These are phyloP conservation scores for Heterobasidion irregulare DNA, from an alignment of 1,284 basidiomycete genomes.

Conservation along the genomic window DNA sequence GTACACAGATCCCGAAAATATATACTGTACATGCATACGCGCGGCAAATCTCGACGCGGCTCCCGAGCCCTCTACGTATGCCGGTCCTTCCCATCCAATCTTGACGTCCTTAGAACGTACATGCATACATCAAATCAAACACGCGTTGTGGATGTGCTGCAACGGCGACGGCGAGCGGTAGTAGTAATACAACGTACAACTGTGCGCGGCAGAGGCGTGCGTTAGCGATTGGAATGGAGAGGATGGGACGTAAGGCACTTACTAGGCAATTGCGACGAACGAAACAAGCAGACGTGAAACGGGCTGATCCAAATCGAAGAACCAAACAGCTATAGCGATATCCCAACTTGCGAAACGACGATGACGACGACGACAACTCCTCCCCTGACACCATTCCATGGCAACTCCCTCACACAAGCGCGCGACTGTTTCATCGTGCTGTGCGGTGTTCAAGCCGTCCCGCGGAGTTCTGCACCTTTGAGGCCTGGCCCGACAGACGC, in stretches of 20 bases:
- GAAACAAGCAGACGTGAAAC: no score
- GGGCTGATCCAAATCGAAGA: no score
- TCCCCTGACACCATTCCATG: no score
- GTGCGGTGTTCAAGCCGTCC: neutral
- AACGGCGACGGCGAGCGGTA: neutral
- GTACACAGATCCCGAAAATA: no score
- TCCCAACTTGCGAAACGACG: no score
- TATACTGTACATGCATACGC: no score
- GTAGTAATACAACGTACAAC: neutral
- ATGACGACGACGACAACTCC: no score
- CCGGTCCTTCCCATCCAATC: neutral
- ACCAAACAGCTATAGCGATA: no score
- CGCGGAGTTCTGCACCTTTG: neutral
- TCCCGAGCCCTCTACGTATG: no score
- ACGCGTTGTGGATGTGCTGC: neutral
- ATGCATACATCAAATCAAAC: neutral
- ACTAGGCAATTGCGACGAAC: neutral
- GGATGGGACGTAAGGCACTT: neutral
- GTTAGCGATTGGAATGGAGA: neutral
- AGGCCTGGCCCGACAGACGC: neutral
- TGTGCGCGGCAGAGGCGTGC: neutral
- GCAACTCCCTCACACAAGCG: neutral
- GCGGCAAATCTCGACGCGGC: no score
- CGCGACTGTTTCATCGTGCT: neutral
- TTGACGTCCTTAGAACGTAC: neutral